These are phyloP conservation scores for Exophiala calicioides DNA, from an alignment of 2,329 filamentous ascomycete genomes.

Conservation along the genomic window DNA sequence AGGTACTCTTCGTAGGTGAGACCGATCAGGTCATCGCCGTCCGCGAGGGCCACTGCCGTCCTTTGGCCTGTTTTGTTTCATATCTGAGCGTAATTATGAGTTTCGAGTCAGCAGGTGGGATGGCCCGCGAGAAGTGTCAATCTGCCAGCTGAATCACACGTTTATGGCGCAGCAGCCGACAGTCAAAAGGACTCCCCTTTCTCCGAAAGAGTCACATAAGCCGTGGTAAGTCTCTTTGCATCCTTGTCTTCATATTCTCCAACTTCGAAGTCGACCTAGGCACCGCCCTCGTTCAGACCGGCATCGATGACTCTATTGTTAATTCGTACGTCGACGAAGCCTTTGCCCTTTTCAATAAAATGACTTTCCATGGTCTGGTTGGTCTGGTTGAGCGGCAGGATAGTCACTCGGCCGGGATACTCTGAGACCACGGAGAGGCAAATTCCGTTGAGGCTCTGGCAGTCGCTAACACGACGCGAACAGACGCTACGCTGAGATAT, in stretches of 20 bases:
- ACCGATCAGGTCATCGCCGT: slow-evolving; percentile 56
- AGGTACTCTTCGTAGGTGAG: slow-evolving; percentile 56
- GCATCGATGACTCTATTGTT: slow-evolving; percentile 16
- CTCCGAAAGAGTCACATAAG: slow-evolving; percentile 47
- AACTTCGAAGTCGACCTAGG: slow-evolving; percentile 19
- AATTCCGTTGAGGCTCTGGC: slow-evolving; percentile 13
- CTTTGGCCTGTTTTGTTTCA: slow-evolving; percentile 58
- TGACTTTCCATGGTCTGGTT: slow-evolving; percentile 19
- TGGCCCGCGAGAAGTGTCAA: neutral
- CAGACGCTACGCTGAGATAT: slow-evolving; percentile 19
- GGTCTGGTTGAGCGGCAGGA: slow-evolving; percentile 19
- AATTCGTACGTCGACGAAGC: slow-evolving; percentile 43
- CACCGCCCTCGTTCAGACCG: slow-evolving; percentile 11
- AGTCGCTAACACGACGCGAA: slow-evolving; percentile 16
- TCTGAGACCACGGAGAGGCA: slow-evolving; percentile 18
- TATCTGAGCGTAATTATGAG: no score
- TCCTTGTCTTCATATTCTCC: slow-evolving; percentile 11
- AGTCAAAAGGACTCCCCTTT: slow-evolving; percentile 20
- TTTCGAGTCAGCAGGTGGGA: no score
- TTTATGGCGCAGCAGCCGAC: slow-evolving; percentile 20
- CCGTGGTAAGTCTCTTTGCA: slow-evolving; percentile 40
- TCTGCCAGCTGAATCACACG: no score
- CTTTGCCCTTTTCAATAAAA: slow-evolving; percentile 16
- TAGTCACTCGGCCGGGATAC: slow-evolving; percentile 20
- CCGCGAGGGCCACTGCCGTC: slow-evolving; percentile 65